Percentiles rank a stretch among this genome's conserved stretches.
Conservation (phyloP, 805 yeast species). For the Zygotorulaspora danielsina region DNA sequence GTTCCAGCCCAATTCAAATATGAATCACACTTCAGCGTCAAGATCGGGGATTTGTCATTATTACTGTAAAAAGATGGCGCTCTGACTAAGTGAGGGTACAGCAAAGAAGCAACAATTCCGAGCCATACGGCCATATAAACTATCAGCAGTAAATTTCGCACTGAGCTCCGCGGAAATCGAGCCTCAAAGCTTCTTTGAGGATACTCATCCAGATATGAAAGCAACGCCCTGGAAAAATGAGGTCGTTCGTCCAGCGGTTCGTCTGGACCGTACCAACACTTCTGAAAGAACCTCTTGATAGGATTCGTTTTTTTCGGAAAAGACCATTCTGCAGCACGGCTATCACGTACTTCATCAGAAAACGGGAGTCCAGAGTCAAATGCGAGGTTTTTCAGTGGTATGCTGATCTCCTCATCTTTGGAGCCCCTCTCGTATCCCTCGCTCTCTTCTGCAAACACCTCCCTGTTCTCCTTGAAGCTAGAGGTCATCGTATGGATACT, state of each 20-base stretch:
- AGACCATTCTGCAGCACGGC: conserved; percentile 21
- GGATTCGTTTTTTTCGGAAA: conserved; percentile 15
- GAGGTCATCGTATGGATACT: too few species aligned
- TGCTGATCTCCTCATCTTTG: neutral
- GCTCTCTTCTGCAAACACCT: neutral
- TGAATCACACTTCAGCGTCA: conserved; percentile 39
- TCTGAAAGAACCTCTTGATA: conserved; percentile 27
- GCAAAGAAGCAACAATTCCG: conserved; percentile 35
- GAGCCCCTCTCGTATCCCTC: neutral
- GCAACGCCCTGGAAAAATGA: conserved; percentile 24
- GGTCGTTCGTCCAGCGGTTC: conserved; percentile 48
- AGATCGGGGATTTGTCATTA: conserved; percentile 32
- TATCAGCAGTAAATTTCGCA: conserved; percentile 33
- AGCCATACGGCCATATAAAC: conserved; percentile 48
- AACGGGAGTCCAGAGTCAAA: neutral
- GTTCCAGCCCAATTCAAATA: conserved; percentile 66
- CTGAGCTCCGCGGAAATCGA: conserved; percentile 28
- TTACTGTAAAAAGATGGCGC: conserved; percentile 37
- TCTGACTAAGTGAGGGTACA: conserved; percentile 45
- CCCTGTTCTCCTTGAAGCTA: neutral
- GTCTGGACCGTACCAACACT: conserved; percentile 55
- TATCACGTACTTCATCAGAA: neutral
- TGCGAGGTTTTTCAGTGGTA: neutral
- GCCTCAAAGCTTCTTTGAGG: conserved; percentile 38
- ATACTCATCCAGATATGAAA: conserved; percentile 39